These are phyloP conservation scores for Jaenimonas drosophilae DNA, from an alignment of 208 protist species.

Conservation along the genomic window DNA sequence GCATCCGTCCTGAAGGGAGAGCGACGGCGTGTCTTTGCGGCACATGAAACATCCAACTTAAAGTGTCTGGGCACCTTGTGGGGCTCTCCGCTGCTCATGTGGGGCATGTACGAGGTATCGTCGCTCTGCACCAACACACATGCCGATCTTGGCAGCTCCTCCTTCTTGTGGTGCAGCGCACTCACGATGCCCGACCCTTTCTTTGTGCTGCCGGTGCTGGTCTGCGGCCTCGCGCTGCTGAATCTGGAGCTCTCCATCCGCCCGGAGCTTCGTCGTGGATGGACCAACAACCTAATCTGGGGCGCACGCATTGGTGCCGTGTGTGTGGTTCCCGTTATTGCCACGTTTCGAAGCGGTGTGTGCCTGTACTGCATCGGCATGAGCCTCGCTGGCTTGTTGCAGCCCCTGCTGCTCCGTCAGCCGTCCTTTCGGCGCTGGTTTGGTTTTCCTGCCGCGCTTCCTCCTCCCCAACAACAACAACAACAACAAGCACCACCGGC, in stretches of 20 bases:
- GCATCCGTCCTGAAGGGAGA: slow-evolving; percentile 65
- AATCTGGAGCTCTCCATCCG: slow-evolving; percentile 83
- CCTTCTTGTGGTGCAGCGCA: slow-evolving; percentile 70
- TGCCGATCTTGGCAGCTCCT: slow-evolving; percentile 43
- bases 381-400: slow-evolving; percentile 66
- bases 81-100: slow-evolving; percentile 53
- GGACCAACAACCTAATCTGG: slow-evolving; percentile 78
- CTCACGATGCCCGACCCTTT: slow-evolving; percentile 67
- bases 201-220: slow-evolving; percentile 44
- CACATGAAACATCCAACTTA: slow-evolving; percentile 64
- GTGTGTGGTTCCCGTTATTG: slow-evolving; percentile 43
- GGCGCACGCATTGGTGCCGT: slow-evolving; percentile 64
- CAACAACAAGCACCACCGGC: background rate
- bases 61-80: slow-evolving; percentile 51
- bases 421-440: slow-evolving; percentile 30
- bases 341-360: slow-evolving; percentile 61
- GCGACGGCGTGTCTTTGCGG: slow-evolving; percentile 54
- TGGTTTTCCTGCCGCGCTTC: slow-evolving; percentile 30
- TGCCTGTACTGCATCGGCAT: slow-evolving; percentile 86
- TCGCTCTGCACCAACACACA: slow-evolving; percentile 45
- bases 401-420: slow-evolving; percentile 60
- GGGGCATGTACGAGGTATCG: slow-evolving; percentile 47
- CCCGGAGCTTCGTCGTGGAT: slow-evolving; percentile 55
- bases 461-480: slow-evolving; percentile 1
- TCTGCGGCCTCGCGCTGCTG: slow-evolving; percentile 52